These are phyloP conservation scores for cucumber (Cucumis sativus) DNA, from an alignment of 306 rosid genomes.

Conservation along the genomic window Cucumber_9930_V3 NC_026660.2:8890001-8890500, in stretches of 20 bases:
- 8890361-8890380: neutral
- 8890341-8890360: neutral
- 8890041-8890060: neutral
- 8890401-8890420: neutral
- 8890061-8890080: neutral
- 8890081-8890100: neutral
- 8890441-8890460: neutral
- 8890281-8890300: neutral
- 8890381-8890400: neutral
- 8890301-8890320: neutral
- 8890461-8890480: neutral
- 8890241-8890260: neutral
- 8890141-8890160: neutral
- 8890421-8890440: neutral
- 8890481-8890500: neutral
- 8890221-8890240: neutral
- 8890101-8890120: neutral
- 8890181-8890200: neutral
- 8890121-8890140: neutral
- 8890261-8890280: neutral
- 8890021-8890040: neutral
- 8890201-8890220: neutral
- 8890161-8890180: neutral
- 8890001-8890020: neutral
- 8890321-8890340: neutral